Conservation (phyloP, 352 stramenopile species). For the Globisporangium acanthophoron region DNA sequence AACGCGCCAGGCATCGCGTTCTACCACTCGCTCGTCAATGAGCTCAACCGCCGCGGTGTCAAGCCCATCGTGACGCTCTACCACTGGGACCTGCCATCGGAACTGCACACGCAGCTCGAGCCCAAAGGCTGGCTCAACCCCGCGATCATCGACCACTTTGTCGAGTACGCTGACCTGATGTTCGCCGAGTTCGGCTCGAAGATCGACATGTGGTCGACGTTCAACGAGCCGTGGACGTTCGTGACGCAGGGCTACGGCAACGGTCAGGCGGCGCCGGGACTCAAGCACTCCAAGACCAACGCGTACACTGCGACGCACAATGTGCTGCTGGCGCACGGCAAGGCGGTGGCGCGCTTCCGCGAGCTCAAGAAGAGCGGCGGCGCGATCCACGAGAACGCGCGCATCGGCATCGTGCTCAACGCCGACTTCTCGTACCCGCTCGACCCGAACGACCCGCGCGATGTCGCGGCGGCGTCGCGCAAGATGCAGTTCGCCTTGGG, state of each 20-base stretch:
- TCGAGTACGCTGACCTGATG: conserved; percentile 85
- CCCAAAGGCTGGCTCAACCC: conserved; percentile 64
- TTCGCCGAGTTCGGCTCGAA: conserved; percentile 90
- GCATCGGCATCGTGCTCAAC: conserved; percentile 92
- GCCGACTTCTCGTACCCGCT: conserved; percentile 71
- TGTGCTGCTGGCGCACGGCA: conserved; percentile 88
- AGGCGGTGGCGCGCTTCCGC: conserved; percentile 81
- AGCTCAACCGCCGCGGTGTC: conserved; percentile 62
- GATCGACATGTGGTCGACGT: conserved; percentile 93
- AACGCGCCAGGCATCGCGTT: conserved; percentile 85
- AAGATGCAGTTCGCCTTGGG: conserved; percentile 88
- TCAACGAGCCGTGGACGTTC: conserved; percentile 93
- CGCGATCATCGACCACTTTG: conserved; percentile 64
- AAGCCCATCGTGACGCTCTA: conserved; percentile 91
- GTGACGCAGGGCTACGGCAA: conserved; percentile 85
- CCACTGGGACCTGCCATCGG: conserved; percentile 92
- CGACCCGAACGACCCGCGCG: conserved; percentile 38
- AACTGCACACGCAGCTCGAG: conserved; percentile 68
- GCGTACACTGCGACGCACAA: conserved; percentile 79
- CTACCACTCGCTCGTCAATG: conserved; percentile 86
- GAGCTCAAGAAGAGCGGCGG: conserved; percentile 42
- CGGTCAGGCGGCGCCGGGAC: conserved; percentile 34
- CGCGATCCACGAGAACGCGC: conserved; percentile 32
- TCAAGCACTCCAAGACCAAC: conserved; percentile 31
- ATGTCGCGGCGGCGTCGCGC: conserved; percentile 64